Percentiles rank a stretch among this genome's conserved stretches.
Evolutionary conservation across 768 basidiomycete genomes (phyloP).

Genomic region (Mycena filopes): DNA sequence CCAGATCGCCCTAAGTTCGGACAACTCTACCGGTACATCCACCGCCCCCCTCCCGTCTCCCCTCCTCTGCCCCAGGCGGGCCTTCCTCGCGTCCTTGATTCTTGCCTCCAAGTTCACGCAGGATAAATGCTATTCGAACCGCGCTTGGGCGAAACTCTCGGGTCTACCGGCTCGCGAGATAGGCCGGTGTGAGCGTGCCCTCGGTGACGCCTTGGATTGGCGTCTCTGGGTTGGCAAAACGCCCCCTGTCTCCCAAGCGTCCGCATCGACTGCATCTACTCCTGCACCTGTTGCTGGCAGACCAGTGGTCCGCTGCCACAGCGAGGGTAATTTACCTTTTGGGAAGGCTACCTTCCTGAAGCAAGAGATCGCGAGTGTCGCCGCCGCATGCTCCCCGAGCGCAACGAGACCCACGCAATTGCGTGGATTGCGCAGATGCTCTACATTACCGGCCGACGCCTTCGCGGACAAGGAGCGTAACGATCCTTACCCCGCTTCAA

Average conservation of each 20-base stretch:
- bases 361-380: slow-evolving; percentile 1
- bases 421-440: slow-evolving; percentile 50
- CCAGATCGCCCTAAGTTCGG: slow-evolving; percentile 11
- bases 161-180: slow-evolving; percentile 89
- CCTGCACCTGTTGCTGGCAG: slow-evolving; percentile 41
- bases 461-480: slow-evolving; percentile 33
- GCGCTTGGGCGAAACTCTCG: slow-evolving; percentile 95
- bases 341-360: slow-evolving; percentile 42
- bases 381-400: slow-evolving; percentile 23
- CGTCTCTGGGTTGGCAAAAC: slow-evolving; percentile 92
- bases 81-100: slow-evolving; percentile 90
- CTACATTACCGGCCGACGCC: slow-evolving; percentile 53
- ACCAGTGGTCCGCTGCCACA: slow-evolving; percentile 59
- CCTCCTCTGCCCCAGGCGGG: slow-evolving; percentile 86
- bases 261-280: slow-evolving; percentile 36
- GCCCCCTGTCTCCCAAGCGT: slow-evolving; percentile 36
- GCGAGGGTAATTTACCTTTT: slow-evolving; percentile 52
- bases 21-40: slow-evolving; percentile 26
- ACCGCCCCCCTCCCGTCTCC: slow-evolving; percentile 71
- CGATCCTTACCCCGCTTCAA: slow-evolving; percentile 3
- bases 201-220: slow-evolving; percentile 89
- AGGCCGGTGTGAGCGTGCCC: slow-evolving; percentile 86
- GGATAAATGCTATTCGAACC: slow-evolving; percentile 93
- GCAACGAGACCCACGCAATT: slow-evolving; percentile 15
- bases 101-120: slow-evolving; percentile 93